Evolutionary conservation across 2,329 filamentous ascomycete genomes (phyloP).

Genomic region (Fusarium graminum): DNA sequence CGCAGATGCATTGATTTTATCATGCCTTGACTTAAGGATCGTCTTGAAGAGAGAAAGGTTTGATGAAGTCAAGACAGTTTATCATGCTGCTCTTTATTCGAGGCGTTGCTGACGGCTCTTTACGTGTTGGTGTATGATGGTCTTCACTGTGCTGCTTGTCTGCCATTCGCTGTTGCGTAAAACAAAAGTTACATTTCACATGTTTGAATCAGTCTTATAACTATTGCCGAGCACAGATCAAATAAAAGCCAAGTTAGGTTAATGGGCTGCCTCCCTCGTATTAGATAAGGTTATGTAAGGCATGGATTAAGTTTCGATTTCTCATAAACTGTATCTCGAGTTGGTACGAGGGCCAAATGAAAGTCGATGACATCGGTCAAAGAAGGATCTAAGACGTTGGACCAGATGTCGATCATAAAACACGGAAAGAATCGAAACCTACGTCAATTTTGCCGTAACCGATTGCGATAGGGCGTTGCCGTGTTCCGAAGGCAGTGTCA

Average conservation of each 20-base stretch:
- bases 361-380: background rate
- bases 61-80: background rate
- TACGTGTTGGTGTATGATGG: no score
- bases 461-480: conserved; percentile 24
- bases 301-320: background rate
- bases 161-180: conserved; percentile 11
- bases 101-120: no score
- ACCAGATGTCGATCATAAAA: conserved; percentile 7
- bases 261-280: conserved; percentile 8
- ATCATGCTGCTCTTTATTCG: no score
- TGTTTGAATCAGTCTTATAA: background rate
- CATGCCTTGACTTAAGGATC: no score
- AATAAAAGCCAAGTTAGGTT: background rate
- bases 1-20: no score
- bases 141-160: no score
- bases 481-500: conserved; percentile 37
- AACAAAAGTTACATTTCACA: conserved; percentile 4
- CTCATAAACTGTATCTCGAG: background rate
- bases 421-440: conserved; percentile 7
- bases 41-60: no score
- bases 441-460: conserved; percentile 7
- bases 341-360: background rate
- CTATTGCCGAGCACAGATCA: background rate
- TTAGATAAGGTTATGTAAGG: background rate
- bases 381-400: background rate